phyloP scores from a whole-genome alignment of 2,329 filamentous ascomycete genomes.

The Curvularia verruculosa region DNA sequence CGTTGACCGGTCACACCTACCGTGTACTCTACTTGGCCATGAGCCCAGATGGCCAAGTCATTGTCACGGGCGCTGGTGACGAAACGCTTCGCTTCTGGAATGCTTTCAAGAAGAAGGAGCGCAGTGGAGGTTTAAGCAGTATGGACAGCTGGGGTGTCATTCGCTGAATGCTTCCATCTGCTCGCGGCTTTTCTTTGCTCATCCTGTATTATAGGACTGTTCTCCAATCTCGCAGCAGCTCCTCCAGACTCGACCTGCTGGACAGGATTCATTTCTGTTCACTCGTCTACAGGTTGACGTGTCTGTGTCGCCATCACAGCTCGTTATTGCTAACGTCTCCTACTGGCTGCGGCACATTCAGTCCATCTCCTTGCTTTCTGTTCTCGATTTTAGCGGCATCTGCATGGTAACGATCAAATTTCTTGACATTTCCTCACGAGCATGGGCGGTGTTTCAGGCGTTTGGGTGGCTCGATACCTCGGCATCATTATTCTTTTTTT shows the following conservation, averaged over 20 bases:
- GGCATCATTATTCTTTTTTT: constrained; percentile 2
- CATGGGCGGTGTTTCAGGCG: constrained; percentile 11
- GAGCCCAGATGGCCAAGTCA: constrained; percentile 91
- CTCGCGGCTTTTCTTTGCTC: constrained; percentile 3
- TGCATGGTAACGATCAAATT: constrained; percentile 12
- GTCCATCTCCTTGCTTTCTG: constrained; percentile 7
- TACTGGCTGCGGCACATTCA: not conserved
- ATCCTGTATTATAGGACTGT: constrained; percentile 12
- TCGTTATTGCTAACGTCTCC: not conserved
- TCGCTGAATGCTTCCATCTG: constrained; percentile 52
- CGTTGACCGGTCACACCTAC: constrained; percentile 94
- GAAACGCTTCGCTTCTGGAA: constrained; percentile 98
- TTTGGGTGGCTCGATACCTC: constrained; percentile 15
- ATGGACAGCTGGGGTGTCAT: constrained; percentile 85
- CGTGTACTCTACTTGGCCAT: constrained; percentile 95
- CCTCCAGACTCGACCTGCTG: not conserved
- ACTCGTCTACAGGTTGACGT: not conserved
- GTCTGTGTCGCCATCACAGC: constrained; percentile 12
- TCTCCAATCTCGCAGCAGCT: not conserved
- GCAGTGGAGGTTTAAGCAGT: constrained; percentile 61
- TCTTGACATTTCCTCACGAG: constrained; percentile 8
- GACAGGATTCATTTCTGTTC: not conserved
- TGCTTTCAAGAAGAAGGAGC: constrained; percentile 83
- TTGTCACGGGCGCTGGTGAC: constrained; percentile 95
- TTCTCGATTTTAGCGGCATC: constrained; percentile 8